Base-by-base conservation (phyloP, 2,329 filamentous ascomycete genomes). In the Setomelanomma holmii region DNA sequence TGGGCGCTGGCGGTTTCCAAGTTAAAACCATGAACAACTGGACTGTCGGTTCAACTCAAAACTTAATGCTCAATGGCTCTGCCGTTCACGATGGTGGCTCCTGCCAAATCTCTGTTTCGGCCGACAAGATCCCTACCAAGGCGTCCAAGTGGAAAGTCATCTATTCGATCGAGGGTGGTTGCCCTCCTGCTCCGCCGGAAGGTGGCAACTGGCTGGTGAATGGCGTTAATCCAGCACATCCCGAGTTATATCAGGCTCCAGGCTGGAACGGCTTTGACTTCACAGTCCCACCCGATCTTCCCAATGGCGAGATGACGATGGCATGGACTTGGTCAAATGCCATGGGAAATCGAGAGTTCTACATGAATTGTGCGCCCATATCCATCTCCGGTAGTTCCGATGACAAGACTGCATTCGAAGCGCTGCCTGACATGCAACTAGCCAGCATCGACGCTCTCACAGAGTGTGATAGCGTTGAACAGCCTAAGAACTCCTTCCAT, bases 251-350 rank as follows among this genome's bases (percentile, higher is more conserved):
- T 30, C 24, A 30, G 12, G 14, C 16, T 16, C 14, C 7, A 7
- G 14, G 16, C n/a, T 36, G 61, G 10, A 21, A 50, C 4, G 44
- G 40, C 11, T 93, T 92, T 73, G 78, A 83, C 33, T 96, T 88
- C 78, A 82, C 77, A 0, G 84, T 98, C 4, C 93, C 93, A 0
- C 66, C 81, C 0, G 84, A 86, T n/a, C 82, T 97, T 38, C 85
- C 87, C 1, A 79, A 88, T 1, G 93, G 93, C 6, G 81, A 89
- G 24, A 89, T 88, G 30, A 88, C 88, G 0, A 79, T 97, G 8
- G 90, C 91, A 0, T 97, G 92, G 91, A 90, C 90, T 1, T 97
- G 90, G 93, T 88, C 93, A 79, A 97, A 96, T 71, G 86, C 88
- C 55, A 74, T 96, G 4, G 93, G 93, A 4, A 93, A 96, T 78